These are phyloP conservation scores for Calocybe gangraenosa DNA, from an alignment of 768 basidiomycete species.

Conservation along the genomic window DNA sequence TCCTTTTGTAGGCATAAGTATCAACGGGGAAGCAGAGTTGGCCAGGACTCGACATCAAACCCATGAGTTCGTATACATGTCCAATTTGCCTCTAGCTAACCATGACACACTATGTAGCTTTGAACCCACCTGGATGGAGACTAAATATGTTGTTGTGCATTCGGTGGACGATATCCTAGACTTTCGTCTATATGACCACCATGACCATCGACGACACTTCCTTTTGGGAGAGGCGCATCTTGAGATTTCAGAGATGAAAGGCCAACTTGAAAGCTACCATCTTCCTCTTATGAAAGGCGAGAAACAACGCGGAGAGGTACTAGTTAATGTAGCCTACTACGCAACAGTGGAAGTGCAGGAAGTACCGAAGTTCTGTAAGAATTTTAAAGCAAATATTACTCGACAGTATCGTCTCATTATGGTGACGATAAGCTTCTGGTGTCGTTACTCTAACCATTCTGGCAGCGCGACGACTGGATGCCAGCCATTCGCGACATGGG, in stretches of 20 bases:
- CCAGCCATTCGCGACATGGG: not conserved
- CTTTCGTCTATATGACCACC: constrained; percentile 12
- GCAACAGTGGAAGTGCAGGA: not conserved
- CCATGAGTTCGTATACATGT: constrained; percentile 11
- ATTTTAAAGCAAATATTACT: not conserved
- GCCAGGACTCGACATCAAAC: constrained; percentile 10
- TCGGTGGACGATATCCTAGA: constrained; percentile 10
- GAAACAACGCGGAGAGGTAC: constrained; percentile 12
- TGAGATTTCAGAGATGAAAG: constrained; percentile 5
- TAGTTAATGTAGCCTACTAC: constrained; percentile 10
- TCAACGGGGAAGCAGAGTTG: constrained; percentile 5
- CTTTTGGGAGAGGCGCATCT: constrained; percentile 10
- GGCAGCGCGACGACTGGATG: constrained; percentile 7
- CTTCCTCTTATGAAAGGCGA: constrained; percentile 6
- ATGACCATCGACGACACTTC: constrained; percentile 11
- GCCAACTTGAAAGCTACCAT: constrained; percentile 8
- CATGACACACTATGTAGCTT: constrained; percentile 7
- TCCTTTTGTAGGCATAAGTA: constrained; percentile 14
- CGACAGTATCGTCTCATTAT: not conserved
- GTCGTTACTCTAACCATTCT: constrained; percentile 9
- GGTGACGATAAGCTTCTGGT: constrained; percentile 3
- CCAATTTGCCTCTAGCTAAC: not conserved
- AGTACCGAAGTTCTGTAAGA: not conserved
- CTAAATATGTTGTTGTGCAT: constrained; percentile 13
- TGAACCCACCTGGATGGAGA: constrained; percentile 21